Evolutionary conservation across 805 yeast genomes (phyloP).

Genomic region (Hanseniaspora occidentalis): DNA sequence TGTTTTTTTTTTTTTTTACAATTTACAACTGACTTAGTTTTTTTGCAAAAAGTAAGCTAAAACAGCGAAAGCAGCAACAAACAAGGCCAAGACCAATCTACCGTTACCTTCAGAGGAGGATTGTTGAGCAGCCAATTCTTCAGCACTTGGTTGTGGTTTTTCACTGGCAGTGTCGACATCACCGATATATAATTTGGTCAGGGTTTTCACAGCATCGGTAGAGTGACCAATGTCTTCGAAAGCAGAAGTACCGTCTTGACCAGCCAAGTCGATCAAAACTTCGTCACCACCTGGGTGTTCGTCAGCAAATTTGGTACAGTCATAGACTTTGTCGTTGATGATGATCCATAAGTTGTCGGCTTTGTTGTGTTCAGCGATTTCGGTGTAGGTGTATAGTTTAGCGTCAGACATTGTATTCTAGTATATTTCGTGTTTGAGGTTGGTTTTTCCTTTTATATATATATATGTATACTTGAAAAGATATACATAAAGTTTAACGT

Average conservation of each 20-base stretch:
- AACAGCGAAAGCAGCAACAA: constrained; percentile 30
- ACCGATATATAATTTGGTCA: constrained; percentile 62
- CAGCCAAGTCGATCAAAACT: constrained; percentile 66
- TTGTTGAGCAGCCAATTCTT: constrained; percentile 43
- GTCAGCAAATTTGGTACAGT: constrained; percentile 50
- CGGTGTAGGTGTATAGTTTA: constrained; percentile 46
- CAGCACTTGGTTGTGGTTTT: constrained; percentile 19
- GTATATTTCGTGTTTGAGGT: neutral
- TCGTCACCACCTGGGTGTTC: constrained; percentile 77
- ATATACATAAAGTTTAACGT: no score
- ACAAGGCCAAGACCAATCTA: constrained; percentile 71
- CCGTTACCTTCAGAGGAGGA: constrained; percentile 47
- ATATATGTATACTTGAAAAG: no score
- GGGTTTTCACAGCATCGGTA: constrained; percentile 79
- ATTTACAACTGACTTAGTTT: constrained; percentile 1
- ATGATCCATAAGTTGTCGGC: constrained; percentile 77
- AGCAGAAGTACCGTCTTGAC: constrained; percentile 71
- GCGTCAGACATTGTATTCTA: constrained; percentile 12
- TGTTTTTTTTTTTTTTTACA: neutral
- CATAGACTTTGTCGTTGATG: constrained; percentile 70
- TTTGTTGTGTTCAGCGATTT: constrained; percentile 61
- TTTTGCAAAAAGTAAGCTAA: constrained; percentile 20
- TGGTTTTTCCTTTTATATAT: no score
- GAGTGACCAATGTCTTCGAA: constrained; percentile 95
- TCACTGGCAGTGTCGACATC: constrained; percentile 54